Evolutionary conservation across 148 eudicot species (phyloP), one percentile per base, ranked within the genome.

Genomic region (Rhododendron molle): DNA sequence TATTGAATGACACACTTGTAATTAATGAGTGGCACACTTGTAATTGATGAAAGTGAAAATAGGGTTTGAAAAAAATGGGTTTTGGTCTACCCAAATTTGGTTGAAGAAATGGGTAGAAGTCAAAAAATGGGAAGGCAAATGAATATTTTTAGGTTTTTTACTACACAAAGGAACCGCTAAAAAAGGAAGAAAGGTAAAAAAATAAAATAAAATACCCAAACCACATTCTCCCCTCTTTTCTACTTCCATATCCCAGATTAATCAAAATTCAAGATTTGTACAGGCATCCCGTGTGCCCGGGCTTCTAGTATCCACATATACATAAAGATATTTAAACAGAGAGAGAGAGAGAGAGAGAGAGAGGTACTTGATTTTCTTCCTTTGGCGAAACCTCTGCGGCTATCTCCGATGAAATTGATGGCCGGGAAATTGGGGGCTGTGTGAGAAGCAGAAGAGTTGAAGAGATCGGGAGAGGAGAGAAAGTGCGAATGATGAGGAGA

Each of bases 381-480:
- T 91, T 94, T 95, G 84, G 98, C 98, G 46, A 91, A 94, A 86
- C 89, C 80, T 80, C 99, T 90, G 18, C 92, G 90, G 76, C 69
- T 83, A 52, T 91, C 88, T 72, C 58, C 81, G 78, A 83, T 47
- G 78, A 89, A 91, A 85, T 72, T 78, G 44, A 85, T 36, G 47
- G 85, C 81, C 65, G 92, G 89, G n/a, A 85, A 85, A 83, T 43
- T 47, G 69, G 91, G 83, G 73, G 9, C 7, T 26, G 58, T 28
- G 13, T 23, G 84, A 76, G 85, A 81, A 72, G 50, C 36, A 28
- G 86, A 85, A 72, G 87, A 86, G 71, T 76, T 67, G 71, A 36
- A 60, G 71, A 44, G 81, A 85, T 16, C 47, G 44, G 87, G 83
- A 71, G 81, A 76, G 82, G 86, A 77, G 71, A 79, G 81, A 47